Conservation (phyloP, 257 asterid species). For the Petunia secreta region DNA sequence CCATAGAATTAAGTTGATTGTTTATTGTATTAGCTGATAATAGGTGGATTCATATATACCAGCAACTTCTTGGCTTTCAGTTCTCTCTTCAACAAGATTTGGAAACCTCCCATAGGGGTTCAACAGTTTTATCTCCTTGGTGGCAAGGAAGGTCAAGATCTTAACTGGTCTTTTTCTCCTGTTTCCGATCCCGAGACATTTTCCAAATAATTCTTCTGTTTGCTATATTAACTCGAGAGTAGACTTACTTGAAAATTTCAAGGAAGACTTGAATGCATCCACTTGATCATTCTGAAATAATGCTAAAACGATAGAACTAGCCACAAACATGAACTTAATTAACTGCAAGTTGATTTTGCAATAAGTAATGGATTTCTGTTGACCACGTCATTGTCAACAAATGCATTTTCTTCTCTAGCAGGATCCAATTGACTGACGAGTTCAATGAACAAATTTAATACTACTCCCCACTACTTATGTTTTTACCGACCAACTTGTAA, state of each 20-base stretch:
- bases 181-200: neutral
- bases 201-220: no score
- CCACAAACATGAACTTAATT: neutral
- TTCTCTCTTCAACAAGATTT: neutral
- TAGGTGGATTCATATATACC: no score
- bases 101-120: neutral
- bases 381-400: no score
- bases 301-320: neutral
- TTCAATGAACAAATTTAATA: no score
- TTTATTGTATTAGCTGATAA: neutral
- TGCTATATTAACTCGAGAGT: neutral
- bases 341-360: neutral
- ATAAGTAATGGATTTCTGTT: neutral
- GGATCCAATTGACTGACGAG: no score
- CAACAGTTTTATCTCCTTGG: neutral
- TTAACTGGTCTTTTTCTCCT: neutral
- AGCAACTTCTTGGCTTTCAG: neutral
- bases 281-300: neutral
- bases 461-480: no score
- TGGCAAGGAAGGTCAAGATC: neutral
- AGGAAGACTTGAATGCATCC: neutral
- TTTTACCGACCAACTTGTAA: no score
- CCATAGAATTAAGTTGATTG: neutral
- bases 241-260: neutral
- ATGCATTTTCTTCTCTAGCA: no score